These are phyloP conservation scores for Phytophthora cajani DNA, from an alignment of 352 stramenopile genomes.

Conservation along the genomic window DNA sequence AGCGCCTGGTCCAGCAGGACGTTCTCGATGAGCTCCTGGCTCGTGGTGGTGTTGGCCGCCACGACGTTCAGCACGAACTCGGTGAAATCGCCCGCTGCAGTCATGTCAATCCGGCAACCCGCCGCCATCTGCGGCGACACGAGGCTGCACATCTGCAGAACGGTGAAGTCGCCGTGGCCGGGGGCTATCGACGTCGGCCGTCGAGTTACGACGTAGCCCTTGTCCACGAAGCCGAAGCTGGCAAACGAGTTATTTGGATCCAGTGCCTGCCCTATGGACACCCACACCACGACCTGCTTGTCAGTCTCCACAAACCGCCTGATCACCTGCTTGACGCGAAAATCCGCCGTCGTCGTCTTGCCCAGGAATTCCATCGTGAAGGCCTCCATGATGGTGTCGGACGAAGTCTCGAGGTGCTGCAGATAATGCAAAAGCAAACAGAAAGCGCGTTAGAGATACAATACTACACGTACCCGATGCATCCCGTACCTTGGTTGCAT, in stretches of 20 bases:
- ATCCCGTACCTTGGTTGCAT: conserved; percentile 31
- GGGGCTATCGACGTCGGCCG: conserved; percentile 37
- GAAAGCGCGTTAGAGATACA: neutral
- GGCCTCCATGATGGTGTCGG: conserved; percentile 55
- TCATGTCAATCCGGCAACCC: conserved; percentile 38
- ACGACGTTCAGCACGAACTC: conserved; percentile 59
- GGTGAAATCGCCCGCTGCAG: conserved; percentile 49
- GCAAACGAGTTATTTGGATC: conserved; percentile 42
- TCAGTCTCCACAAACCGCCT: conserved; percentile 43
- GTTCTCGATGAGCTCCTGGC: conserved; percentile 70
- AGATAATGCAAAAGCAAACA: neutral
- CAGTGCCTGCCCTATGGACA: conserved; percentile 34
- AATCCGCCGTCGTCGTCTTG: conserved; percentile 41
- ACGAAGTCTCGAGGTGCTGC: conserved; percentile 33
- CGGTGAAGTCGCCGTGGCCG: conserved; percentile 36
- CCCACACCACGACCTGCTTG: conserved; percentile 54
- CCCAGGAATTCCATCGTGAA: conserved; percentile 50
- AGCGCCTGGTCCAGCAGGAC: conserved; percentile 46
- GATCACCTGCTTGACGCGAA: conserved; percentile 49
- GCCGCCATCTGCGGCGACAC: conserved; percentile 55
- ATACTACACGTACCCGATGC: neutral
- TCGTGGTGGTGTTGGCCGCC: conserved; percentile 47
- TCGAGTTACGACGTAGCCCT: conserved; percentile 67
- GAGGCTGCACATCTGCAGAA: conserved; percentile 66
- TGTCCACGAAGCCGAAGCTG: conserved; percentile 55